These are phyloP conservation scores for Madurella fahalii DNA, from an alignment of 2,329 filamentous ascomycete species.

Conservation along the genomic window DNA sequence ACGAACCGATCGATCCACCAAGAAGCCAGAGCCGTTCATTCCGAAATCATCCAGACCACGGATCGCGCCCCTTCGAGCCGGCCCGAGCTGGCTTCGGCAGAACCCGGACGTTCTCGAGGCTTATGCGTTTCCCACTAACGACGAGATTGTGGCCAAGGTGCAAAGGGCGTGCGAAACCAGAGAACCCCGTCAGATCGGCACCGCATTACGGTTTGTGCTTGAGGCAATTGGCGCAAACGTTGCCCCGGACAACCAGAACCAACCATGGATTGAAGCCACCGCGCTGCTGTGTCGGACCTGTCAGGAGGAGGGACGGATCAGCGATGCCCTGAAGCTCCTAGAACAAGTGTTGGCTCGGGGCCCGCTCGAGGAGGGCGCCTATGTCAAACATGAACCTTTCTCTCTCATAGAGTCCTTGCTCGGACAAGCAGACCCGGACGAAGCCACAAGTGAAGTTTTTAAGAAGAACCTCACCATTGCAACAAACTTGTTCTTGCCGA, in stretches of 20 bases:
- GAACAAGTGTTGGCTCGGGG: constrained; percentile 25
- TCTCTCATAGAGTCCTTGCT: constrained; percentile 32
- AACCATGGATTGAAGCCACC: constrained; percentile 24
- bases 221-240: constrained; percentile 5
- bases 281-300: constrained; percentile 33
- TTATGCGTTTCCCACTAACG: constrained; percentile 12
- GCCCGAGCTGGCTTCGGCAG: constrained; percentile 6
- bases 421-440: constrained; percentile 11
- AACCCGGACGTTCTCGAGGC: constrained; percentile 1
- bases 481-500: constrained; percentile 32
- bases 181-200: constrained; percentile 3
- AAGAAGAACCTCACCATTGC: constrained; percentile 23
- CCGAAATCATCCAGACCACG: neutral
- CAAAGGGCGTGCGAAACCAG: constrained; percentile 16
- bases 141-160: constrained; percentile 16
- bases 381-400: constrained; percentile 35
- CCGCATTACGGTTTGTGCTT: constrained; percentile 12
- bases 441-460: neutral
- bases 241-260: constrained; percentile 10
- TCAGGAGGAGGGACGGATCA: constrained; percentile 29
- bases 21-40: neutral
- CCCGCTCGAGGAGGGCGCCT: constrained; percentile 32
- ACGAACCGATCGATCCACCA: neutral
- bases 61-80: neutral
- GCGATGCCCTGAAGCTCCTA: constrained; percentile 34